These are phyloP conservation scores for Claviceps fusiformis DNA, from an alignment of 2,329 filamentous ascomycete species.

Conservation along the genomic window DNA sequence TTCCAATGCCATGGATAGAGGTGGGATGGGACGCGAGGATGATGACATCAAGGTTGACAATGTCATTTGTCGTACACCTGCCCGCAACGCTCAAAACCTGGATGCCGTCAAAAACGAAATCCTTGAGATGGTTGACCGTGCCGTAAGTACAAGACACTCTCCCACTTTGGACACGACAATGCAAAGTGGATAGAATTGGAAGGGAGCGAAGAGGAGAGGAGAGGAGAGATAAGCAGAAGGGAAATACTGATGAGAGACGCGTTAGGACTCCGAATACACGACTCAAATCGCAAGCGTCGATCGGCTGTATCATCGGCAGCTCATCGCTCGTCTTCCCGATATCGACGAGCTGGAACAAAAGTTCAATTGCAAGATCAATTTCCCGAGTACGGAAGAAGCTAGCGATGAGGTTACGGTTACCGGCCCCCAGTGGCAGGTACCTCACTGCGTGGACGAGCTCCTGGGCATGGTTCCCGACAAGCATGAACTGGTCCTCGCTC, in stretches of 20 bases:
- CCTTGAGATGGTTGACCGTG: slow-evolving; percentile 97
- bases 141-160: slow-evolving; percentile 36
- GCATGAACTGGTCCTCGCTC: slow-evolving; percentile 77
- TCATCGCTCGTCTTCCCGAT: slow-evolving; percentile 75
- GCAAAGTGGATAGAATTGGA: too few species aligned
- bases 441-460: slow-evolving; percentile 90
- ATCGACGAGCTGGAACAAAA: slow-evolving; percentile 96
- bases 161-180: background rate
- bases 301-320: slow-evolving; percentile 85
- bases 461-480: slow-evolving; percentile 95
- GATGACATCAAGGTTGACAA: slow-evolving; percentile 98
- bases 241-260: background rate
- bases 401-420: slow-evolving; percentile 94
- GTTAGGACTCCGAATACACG: slow-evolving; percentile 84
- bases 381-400: slow-evolving; percentile 92
- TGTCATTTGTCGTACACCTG: slow-evolving; percentile 94
- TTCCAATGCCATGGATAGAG: slow-evolving; percentile 96
- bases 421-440: slow-evolving; percentile 95
- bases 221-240: background rate
- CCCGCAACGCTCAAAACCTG: slow-evolving; percentile 89
- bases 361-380: slow-evolving; percentile 99
- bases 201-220: background rate
- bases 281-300: slow-evolving; percentile 89
- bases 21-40: slow-evolving; percentile 77
- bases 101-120: slow-evolving; percentile 98